Percentiles rank a stretch among this genome's conserved stretches.
Evolutionary conservation across 1,139 yeast genomes (phyloP).

Genomic region (Blastobotrys aristatus): DNA sequence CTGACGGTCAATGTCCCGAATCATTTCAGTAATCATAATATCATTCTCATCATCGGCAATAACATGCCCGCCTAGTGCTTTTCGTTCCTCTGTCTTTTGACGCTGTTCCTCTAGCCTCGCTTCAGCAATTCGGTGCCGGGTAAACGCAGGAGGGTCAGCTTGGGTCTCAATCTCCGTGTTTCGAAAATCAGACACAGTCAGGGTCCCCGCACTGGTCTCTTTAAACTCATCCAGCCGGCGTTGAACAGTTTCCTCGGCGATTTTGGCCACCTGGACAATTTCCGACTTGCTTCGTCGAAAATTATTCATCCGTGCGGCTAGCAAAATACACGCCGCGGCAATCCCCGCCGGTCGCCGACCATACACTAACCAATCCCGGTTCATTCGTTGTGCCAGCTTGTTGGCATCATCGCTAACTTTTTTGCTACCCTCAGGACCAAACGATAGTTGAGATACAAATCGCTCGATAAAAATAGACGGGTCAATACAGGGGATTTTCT

Average conservation of each 20-base stretch:
- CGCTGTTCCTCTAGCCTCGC: conserved; percentile 7
- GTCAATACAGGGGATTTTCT: conserved; percentile 71
- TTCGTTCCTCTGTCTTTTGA: background rate
- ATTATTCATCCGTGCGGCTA: conserved; percentile 96
- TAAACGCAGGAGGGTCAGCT: conserved; percentile 80
- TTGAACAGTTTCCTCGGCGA: conserved; percentile 90
- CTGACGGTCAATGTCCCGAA: conserved; percentile 12
- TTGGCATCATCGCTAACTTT: conserved; percentile 85
- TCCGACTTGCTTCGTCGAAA: conserved; percentile 88
- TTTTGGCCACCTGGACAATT: conserved; percentile 91
- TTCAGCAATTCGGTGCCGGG: conserved; percentile 31
- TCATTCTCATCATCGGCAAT: conserved; percentile 7
- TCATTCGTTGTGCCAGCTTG: conserved; percentile 82
- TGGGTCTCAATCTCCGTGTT: conserved; percentile 42
- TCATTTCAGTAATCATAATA: conserved; percentile 10
- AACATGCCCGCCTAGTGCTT: background rate
- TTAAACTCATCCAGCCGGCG: conserved; percentile 84
- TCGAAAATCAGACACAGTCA: conserved; percentile 73
- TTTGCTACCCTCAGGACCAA: conserved; percentile 55
- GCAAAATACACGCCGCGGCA: conserved; percentile 90
- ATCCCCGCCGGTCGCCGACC: conserved; percentile 98
- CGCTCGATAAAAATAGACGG: conserved; percentile 92
- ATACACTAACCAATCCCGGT: conserved; percentile 90
- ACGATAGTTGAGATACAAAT: conserved; percentile 81
- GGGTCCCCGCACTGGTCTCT: conserved; percentile 63